Evolutionary conservation across 2,329 filamentous ascomycete genomes (phyloP).

Genomic region (Metarhizium guizhouense): DNA sequence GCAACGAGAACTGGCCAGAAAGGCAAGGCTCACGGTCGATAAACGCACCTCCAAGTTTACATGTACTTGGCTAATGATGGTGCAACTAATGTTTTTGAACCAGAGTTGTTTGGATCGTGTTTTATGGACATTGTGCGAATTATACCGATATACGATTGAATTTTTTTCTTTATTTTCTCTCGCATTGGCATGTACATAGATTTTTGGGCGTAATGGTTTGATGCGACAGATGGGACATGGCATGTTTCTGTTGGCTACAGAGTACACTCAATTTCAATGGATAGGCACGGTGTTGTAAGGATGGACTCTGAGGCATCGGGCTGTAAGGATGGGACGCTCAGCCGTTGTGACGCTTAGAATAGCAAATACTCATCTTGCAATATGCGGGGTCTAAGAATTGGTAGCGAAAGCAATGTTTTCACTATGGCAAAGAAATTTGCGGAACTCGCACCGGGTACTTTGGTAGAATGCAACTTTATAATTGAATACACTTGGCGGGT

Average conservation of each 20-base stretch:
- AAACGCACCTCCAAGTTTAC: neutral
- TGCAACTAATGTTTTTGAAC: neutral
- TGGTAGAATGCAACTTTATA: neutral
- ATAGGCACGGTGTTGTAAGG: neutral
- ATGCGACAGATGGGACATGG: neutral
- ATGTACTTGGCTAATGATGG: neutral
- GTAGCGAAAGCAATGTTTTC: neutral
- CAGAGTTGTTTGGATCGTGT: neutral
- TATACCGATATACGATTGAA: neutral
- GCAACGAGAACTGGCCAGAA: conserved; percentile 20
- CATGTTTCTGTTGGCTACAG: neutral
- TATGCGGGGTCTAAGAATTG: neutral
- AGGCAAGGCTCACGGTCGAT: conserved; percentile 15
- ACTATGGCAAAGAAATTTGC: neutral
- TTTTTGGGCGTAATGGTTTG: neutral
- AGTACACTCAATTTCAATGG: neutral
- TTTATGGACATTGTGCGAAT: neutral
- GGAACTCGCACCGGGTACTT: neutral
- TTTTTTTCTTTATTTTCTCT: neutral
- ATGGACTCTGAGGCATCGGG: neutral
- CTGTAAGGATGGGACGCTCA: neutral
- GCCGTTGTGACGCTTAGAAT: neutral
- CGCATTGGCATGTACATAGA: conserved; percentile 5
- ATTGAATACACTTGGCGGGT: neutral
- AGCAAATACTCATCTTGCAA: neutral